These are phyloP conservation scores for Sarcomyxa edulis DNA, from an alignment of 768 basidiomycete genomes.

Conservation along the genomic window DNA sequence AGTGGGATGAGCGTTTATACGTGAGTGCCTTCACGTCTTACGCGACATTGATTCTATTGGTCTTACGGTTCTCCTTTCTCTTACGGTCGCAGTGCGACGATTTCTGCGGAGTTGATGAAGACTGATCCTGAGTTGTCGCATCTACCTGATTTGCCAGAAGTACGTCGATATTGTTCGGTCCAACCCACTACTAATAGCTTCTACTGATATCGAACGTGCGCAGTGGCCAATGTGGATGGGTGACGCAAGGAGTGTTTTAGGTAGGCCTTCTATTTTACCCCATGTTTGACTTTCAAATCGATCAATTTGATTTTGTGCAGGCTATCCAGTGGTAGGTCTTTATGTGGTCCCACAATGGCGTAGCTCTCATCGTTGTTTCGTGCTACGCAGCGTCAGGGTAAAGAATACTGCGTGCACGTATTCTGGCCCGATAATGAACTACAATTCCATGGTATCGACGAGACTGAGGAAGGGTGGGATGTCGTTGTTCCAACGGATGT, in stretches of 20 bases:
- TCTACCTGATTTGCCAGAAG: slow-evolving; percentile 26
- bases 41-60: too few relatives aligned
- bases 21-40: too few relatives aligned
- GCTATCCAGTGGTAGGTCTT: slow-evolving; percentile 21
- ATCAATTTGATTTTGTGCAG: too few relatives aligned
- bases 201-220: background rate
- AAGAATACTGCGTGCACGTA: slow-evolving; percentile 28
- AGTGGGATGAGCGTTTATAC: slow-evolving; percentile 29
- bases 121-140: slow-evolving; percentile 32
- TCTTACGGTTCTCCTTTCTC: background rate
- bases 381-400: slow-evolving; percentile 27
- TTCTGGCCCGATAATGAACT: slow-evolving; percentile 31
- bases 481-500: slow-evolving; percentile 23
- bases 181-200: background rate
- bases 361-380: background rate
- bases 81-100: slow-evolving; percentile 21
- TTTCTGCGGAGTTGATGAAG: slow-evolving; percentile 30
- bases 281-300: slow-evolving; percentile 19
- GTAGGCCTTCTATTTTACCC: slow-evolving; percentile 18
- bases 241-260: slow-evolving; percentile 17
- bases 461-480: slow-evolving; percentile 27
- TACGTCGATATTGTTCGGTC: slow-evolving; percentile 11
- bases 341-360: slow-evolving; percentile 1
- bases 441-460: slow-evolving; percentile 14
- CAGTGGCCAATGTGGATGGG: slow-evolving; percentile 31